phyloP scores from a whole-genome alignment of 805 yeast species.

The Citeromyces matritensis region DNA sequence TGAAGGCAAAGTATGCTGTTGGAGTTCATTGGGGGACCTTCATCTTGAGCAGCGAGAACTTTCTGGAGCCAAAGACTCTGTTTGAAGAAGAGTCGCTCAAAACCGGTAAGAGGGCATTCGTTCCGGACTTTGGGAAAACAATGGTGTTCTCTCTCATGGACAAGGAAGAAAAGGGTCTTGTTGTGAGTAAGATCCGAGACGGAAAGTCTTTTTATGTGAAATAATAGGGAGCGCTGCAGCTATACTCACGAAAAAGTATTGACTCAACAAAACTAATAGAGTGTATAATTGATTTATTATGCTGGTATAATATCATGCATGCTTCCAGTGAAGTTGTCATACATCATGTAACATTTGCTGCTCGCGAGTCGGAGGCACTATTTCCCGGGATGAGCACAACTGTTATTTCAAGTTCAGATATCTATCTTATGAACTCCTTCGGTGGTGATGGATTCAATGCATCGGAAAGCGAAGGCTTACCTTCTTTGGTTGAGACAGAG shows the following conservation, averaged over 20 bases:
- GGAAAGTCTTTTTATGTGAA: slow-evolving; percentile 6
- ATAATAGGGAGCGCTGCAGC: too few species aligned
- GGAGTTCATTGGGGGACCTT: slow-evolving; percentile 98
- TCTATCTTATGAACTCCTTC: too few species aligned
- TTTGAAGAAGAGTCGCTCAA: slow-evolving; percentile 34
- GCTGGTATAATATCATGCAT: background rate
- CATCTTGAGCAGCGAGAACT: slow-evolving; percentile 76
- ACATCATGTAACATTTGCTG: too few species aligned
- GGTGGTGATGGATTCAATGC: too few species aligned
- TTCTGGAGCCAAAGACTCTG: slow-evolving; percentile 62
- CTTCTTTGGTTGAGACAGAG: too few species aligned
- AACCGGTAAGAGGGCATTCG: slow-evolving; percentile 25
- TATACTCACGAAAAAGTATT: too few species aligned
- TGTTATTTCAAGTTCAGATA: too few species aligned
- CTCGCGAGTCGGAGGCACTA: too few species aligned
- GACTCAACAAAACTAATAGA: too few species aligned
- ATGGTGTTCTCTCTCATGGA: slow-evolving; percentile 27
- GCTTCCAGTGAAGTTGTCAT: too few species aligned
- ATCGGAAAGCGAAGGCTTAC: too few species aligned
- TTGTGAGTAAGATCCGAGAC: slow-evolving; percentile 4
- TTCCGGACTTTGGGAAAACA: slow-evolving; percentile 70
- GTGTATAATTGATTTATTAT: background rate
- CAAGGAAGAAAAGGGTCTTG: slow-evolving; percentile 5
- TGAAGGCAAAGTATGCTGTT: slow-evolving; percentile 45
- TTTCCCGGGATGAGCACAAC: too few species aligned